phyloP scores from a whole-genome alignment of 2,329 filamentous ascomycete species.

The Diaporthe amygdali region DNA sequence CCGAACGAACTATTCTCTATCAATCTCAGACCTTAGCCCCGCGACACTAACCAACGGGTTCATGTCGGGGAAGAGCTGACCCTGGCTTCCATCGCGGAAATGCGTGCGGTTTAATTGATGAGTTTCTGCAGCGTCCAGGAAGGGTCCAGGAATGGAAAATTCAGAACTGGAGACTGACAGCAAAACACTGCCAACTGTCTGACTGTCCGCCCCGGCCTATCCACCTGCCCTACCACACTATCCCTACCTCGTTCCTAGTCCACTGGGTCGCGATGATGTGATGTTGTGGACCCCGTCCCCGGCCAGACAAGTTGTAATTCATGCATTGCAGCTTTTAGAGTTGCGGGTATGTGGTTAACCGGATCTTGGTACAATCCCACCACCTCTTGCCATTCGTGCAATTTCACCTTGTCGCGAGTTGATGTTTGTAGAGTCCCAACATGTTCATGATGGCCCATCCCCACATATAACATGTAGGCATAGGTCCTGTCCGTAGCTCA shows the following conservation, averaged over 20 bases:
- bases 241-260: not conserved
- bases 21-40: slow-evolving; percentile 14
- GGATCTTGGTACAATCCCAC: not conserved
- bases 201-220: not conserved
- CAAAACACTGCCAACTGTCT: not conserved
- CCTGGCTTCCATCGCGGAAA: not conserved
- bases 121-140: not conserved
- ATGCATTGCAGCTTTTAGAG: slow-evolving; percentile 3
- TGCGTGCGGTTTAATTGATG: not conserved
- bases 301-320: slow-evolving; percentile 8
- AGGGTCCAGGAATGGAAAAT: not conserved
- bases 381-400: slow-evolving; percentile 8
- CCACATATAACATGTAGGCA: not conserved
- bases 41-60: slow-evolving; percentile 1
- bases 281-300: not conserved
- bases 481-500: not conserved
- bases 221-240: not conserved
- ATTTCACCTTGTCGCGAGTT: slow-evolving; percentile 9
- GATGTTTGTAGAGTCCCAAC: not conserved
- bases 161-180: not conserved
- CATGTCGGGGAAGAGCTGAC: slow-evolving; percentile 3
- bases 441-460: not conserved
- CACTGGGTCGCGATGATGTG: not conserved
- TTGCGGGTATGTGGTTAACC: slow-evolving; percentile 12
- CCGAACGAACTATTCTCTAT: not conserved